Evolutionary conservation across 2,329 filamentous ascomycete species (phyloP), one percentile per base, ranked within the genome.

Genomic region (Graphilbum sp.): DNA sequence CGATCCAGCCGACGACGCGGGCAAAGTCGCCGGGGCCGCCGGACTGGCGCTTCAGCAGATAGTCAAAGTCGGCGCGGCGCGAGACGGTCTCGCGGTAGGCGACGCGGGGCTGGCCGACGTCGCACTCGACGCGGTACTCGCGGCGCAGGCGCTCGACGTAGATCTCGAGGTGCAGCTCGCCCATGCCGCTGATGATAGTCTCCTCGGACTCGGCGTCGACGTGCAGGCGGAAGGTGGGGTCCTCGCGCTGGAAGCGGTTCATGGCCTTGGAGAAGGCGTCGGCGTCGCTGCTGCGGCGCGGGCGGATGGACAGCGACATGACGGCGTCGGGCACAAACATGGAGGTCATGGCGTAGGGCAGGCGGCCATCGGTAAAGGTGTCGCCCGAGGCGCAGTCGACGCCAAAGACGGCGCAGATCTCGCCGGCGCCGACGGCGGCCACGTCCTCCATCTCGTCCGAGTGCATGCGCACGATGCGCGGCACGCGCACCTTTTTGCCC

Each of bases 381-480:
- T 98, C 90, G 51, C 90, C 90, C 32, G 88, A 96, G 27, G 90
- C 87, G 57, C 90, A 98, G 51, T 98, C 90, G 39, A 98, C 83
- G 53, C 90, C 90, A 54, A 98, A 98, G 42, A 98, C 90, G 43
- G 90, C 90, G 55, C 90, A 98, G 46, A 98, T 98, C 60, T 98
- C 90, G 59, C 90, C 90, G 38, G 90, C 88, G 37, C 87, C 85
- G 45, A 98, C 80, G 58, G 95, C 87, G 40, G 63, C 67, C 23
- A 95, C 85, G 54, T 98, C 90, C 59, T 98, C 90, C 88, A 98
- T 94, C 54, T 98, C 90, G 55, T 96, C 94, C 34, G 87, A 94
- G 66, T 98, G 90, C 90, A 98, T 98, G 45, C 90, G 85, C 45
- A 98, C 90, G 51, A 98, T 96, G 54, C 88, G 82, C 17, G 90